Evolutionary conservation across 805 yeast genomes (phyloP), one percentile per base, ranked within the genome.

Genomic region (Saccharomycopsis sp.): DNA sequence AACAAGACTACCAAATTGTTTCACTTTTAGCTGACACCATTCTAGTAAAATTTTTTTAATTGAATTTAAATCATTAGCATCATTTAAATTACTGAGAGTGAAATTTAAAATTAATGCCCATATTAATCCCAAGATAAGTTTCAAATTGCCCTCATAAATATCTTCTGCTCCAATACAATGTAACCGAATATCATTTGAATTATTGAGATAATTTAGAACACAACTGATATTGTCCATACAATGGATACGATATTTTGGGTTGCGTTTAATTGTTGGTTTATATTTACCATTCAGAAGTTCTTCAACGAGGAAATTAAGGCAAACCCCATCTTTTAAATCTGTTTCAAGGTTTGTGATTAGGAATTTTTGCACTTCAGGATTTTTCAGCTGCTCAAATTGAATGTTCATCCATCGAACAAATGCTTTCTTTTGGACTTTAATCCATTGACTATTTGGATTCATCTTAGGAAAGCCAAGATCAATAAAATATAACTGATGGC

Each of bases 391-490:
- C 21, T 41, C 29, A 17, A 70, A 50, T 51, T 70, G 71, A 27
- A 65, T 51, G 49, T 70, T 70, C 34, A 74, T 57, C 79, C 79
- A 75, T 45, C 75, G 58, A 16, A 67, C 51, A 64, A 74, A 68
- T n/a, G 75, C 68, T 51, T 65, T 66, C 38, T 71, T 66, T 55
- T 74, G 79, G 27, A 64, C 57, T 19, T 56, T 51, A 16, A 67
- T 64, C 78, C 79, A 73, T 16, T 58, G 60, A 9, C 17, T 19
- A 11, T 33, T 35, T 51, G 5, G n/a, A n/a, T n/a, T n/a, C n/a
- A n/a, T n/a, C n/a, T n/a, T n/a, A n/a, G n/a, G n/a, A n/a, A n/a
- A n/a, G n/a, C n/a, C n/a, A n/a, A n/a, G n/a, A n/a, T n/a, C n/a
- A n/a, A n/a, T n/a, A n/a, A n/a, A n/a, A n/a, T n/a, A n/a, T n/a